Base-by-base conservation (phyloP, 306 rosid genomes). In the Arachis stenosperma region DNA sequence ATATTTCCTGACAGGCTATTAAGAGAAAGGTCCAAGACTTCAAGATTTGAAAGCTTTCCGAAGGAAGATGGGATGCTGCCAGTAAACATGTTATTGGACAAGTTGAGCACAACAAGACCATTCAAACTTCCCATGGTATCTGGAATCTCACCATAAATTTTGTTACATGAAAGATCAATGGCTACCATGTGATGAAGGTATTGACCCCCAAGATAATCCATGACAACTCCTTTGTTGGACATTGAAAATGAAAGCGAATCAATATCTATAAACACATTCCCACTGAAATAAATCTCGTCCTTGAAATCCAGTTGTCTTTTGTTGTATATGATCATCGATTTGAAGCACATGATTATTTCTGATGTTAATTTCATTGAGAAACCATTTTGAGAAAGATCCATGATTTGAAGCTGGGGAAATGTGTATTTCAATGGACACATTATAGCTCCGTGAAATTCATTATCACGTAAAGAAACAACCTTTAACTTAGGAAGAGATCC, bases 301-400 rank as follows among this genome's bases (percentile, higher is more conserved):
- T 22, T 22, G 27, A 22, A 22, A 22, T 22, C 27, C 27, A 22
- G 1, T 1, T 1, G 1, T 1, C 27, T 22, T 22, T 22, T 22
- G 46, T 27, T 29, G 7, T 7, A 65, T 64, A 36, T 33, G 6
- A 5, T 9, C 36, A 53, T 74, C 46, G 46, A 42, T n/a, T 33
- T 22, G 72, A 52, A 54, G 7, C 9, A 22, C 11, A 54, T n/a
- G 8, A 65, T 6, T n/a, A 51, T 7, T 7, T 43, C 55, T 4
- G 43, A n/a, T 41, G 58, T 2, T 14, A 50, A 50, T 11, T 50
- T 12, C 3, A 2, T 14, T 10, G 55, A 50, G 15, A 50, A 50
- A n/a, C 42, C 22, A 62, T 75, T 80, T 30, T 15, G 61, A 15
- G 84, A 81, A 65, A 81, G 70, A 30, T 70, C 75, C 51, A 71